These are phyloP conservation scores for Globisporangium splendens DNA, from an alignment of 352 stramenopile genomes.

Conservation along the genomic window DNA sequence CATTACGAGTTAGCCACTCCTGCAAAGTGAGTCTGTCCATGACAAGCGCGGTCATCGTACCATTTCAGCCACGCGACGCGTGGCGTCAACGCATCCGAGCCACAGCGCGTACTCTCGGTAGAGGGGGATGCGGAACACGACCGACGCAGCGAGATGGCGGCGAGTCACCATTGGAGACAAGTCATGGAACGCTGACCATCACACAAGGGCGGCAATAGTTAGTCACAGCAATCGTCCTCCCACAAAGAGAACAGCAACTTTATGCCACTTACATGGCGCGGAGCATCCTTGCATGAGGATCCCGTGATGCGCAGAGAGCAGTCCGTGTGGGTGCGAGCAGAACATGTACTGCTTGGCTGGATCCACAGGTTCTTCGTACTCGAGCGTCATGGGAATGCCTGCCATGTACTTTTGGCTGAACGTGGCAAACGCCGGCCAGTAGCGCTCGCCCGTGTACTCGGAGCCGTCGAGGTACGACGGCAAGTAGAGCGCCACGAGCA, in stretches of 20 bases:
- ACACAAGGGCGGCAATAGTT: neutral
- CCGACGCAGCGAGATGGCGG: constrained; percentile 63
- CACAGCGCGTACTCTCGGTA: constrained; percentile 79
- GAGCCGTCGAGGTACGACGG: constrained; percentile 57
- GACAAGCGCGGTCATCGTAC: no score
- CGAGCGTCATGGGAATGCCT: constrained; percentile 47
- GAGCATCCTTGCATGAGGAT: constrained; percentile 56
- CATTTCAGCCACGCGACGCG: constrained; percentile 48
- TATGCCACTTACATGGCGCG: constrained; percentile 35
- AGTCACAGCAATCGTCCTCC: no score
- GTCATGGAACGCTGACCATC: constrained; percentile 61
- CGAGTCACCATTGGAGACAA: constrained; percentile 53
- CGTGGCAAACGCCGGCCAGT: constrained; percentile 51
- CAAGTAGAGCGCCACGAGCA: constrained; percentile 36
- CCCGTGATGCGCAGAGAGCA: constrained; percentile 70
- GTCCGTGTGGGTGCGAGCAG: constrained; percentile 71
- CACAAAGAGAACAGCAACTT: neutral
- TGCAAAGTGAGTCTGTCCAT: no score
- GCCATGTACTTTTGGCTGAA: constrained; percentile 31
- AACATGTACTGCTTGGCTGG: constrained; percentile 73
- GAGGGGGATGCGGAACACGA: constrained; percentile 73
- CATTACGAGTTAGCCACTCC: no score
- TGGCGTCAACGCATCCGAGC: constrained; percentile 73
- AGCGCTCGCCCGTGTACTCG: constrained; percentile 53
- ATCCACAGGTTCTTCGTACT: constrained; percentile 67